Conservation (phyloP, 2,329 filamentous ascomycete genomes). For the Chaetomium globosum region DNA sequence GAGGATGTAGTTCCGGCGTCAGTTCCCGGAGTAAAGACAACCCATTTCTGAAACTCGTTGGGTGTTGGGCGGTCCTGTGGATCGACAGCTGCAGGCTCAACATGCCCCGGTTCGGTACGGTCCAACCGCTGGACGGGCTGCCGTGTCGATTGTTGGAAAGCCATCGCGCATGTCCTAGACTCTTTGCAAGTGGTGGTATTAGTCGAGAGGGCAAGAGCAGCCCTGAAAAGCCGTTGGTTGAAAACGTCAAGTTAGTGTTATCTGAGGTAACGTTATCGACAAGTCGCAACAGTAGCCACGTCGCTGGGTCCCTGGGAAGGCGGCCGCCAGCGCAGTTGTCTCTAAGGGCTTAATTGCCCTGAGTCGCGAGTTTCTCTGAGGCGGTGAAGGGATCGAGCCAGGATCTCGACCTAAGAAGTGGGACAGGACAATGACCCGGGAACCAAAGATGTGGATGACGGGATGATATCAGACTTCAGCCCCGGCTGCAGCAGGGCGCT, state of each 20-base stretch:
- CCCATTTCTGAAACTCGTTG: constrained; percentile 88
- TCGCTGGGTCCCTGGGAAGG: constrained; percentile 1
- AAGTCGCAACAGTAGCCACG: constrained; percentile 4
- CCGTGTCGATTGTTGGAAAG: constrained; percentile 61
- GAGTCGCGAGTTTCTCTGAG: constrained; percentile 9
- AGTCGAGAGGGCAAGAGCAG: background rate
- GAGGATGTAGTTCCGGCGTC: constrained; percentile 62
- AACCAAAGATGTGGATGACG: constrained; percentile 16
- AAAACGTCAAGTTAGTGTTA: background rate
- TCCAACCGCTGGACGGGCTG: constrained; percentile 55
- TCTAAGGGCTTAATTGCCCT: background rate
- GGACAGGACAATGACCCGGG: constrained; percentile 6
- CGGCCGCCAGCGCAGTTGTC: background rate
- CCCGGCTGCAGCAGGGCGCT: constrained; percentile 19
- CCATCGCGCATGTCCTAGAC: constrained; percentile 44
- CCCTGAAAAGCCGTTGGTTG: background rate
- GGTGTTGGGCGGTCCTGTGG: constrained; percentile 45
- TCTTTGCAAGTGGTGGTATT: background rate
- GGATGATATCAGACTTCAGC: constrained; percentile 18
- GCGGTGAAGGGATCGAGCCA: constrained; percentile 20
- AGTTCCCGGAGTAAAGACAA: constrained; percentile 82
- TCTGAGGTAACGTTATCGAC: background rate
- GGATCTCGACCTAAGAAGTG: constrained; percentile 16
- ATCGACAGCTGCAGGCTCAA: constrained; percentile 43
- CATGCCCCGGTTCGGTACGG: constrained; percentile 45